Evolutionary conservation across 257 asterid species (phyloP).

Genomic region (Fraxinus pennsylvanica): DNA sequence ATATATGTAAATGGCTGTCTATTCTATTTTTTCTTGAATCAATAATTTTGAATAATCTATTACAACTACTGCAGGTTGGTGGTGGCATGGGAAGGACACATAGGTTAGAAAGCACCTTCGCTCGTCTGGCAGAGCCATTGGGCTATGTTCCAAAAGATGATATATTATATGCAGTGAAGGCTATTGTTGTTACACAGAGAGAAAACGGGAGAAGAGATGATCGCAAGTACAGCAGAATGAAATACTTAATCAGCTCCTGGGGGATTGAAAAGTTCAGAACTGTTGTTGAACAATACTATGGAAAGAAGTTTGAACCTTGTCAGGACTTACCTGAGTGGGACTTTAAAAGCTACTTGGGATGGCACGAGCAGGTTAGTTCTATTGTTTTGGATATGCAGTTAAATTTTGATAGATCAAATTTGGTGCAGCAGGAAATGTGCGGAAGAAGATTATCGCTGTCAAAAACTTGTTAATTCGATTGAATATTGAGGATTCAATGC

Average conservation of each 20-base stretch:
- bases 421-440: slow-evolving; percentile 21
- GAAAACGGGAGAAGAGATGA: slow-evolving; percentile 98
- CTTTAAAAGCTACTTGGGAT: slow-evolving; percentile 92
- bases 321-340: slow-evolving; percentile 92
- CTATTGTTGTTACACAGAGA: slow-evolving; percentile 91
- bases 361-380: slow-evolving; percentile 88
- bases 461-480: slow-evolving; percentile 49
- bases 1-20: slow-evolving; percentile 59
- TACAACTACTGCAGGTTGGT: slow-evolving; percentile 45
- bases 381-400: not conserved
- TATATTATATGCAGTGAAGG: slow-evolving; percentile 85
- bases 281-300: slow-evolving; percentile 86
- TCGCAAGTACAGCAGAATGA: slow-evolving; percentile 94
- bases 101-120: slow-evolving; percentile 48
- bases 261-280: slow-evolving; percentile 89
- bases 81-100: slow-evolving; percentile 99
- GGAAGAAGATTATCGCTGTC: slow-evolving; percentile 43
- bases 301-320: slow-evolving; percentile 79
- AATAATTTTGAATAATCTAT: slow-evolving; percentile 10
- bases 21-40: slow-evolving; percentile 13
- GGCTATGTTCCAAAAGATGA: slow-evolving; percentile 91
- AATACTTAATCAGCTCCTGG: slow-evolving; percentile 92
- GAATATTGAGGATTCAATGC: slow-evolving; percentile 37
- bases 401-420: not conserved
- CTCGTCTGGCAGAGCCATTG: slow-evolving; percentile 54